Base-by-base conservation (phyloP, 108 stramenopile genomes). In the Conticribra guillardii region DNA sequence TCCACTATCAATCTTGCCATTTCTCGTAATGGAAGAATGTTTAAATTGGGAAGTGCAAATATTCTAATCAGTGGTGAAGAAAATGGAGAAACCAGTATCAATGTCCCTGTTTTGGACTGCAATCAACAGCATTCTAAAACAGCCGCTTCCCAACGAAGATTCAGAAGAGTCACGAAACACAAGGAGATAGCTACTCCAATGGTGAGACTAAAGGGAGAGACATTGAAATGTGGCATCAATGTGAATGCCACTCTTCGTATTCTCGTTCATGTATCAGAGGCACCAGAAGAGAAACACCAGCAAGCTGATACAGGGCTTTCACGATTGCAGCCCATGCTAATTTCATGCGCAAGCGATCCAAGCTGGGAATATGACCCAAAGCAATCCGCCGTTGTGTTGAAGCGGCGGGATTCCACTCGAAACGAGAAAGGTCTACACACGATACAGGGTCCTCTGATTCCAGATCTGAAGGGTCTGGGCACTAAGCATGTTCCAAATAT, bases 161-260 rank as follows among this genome's bases (percentile, higher is more conserved):
- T 41, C 52, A 54, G n/a, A 24, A 33, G 47, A 26, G 11, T 32
- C 2, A 31, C 28, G 2, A 60, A 53, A 32, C 34, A 23, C 1
- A 34, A 59, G 32, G 63, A 64, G 19, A 21, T 8, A n/a, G 46
- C 14, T 0, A 48, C 62, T 17, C 72, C 63, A 19, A 73, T 73
- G 72, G 56, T 63, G 62, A 4, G 47, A 53, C 63, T 73, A 0
- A 73, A 73, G 63, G 72, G 72, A 17, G 72, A 73, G 47, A 73
- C 63, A 19, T 45, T 73, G 29, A 57, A 55, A 31, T 73, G 72
- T 29, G 61, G 72, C n/a, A 30, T 73, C 8, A 63, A 54, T 0
- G 18, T 3, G 7, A 73, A 58, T 23, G 54, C 63, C 4, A 28
- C 62, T 22, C 46, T 73, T 26, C 62, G 63, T 5, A 45, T 73